These are phyloP conservation scores for Debaryomyces psychrophilus DNA, from an alignment of 1,139 yeast species.

Conservation along the genomic window DNA sequence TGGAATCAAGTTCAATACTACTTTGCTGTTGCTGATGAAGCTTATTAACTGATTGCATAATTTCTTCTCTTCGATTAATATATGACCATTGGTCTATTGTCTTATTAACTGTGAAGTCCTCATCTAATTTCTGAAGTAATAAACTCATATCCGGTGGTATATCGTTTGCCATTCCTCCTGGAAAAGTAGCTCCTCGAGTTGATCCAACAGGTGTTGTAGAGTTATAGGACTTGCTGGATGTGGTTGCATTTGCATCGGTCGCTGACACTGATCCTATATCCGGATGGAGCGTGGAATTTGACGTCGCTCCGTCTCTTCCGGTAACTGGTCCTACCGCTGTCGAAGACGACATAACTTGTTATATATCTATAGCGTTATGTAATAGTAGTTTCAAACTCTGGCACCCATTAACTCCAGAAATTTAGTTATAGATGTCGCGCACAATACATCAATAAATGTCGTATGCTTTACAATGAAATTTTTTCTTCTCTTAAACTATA, in stretches of 20 bases:
- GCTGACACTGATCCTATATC: conserved; percentile 30
- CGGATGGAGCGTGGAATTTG: conserved; percentile 21
- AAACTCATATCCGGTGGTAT: conserved; percentile 53
- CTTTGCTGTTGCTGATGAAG: conserved; percentile 41
- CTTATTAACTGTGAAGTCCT: conserved; percentile 45
- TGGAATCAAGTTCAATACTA: conserved; percentile 35
- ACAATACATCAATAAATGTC: neutral
- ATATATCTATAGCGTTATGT: neutral
- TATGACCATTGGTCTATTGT: conserved; percentile 54
- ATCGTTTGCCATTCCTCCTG: conserved; percentile 27
- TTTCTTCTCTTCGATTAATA: conserved; percentile 50
- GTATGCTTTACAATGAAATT: conserved; percentile 2
- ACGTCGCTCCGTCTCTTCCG: conserved; percentile 23
- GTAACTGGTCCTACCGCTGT: conserved; percentile 23
- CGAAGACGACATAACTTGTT: conserved; percentile 11
- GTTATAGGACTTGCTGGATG: conserved; percentile 19
- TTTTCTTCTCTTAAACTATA: neutral
- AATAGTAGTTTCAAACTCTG: neutral
- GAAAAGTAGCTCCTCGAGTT: conserved; percentile 18
- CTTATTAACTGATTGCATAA: conserved; percentile 42
- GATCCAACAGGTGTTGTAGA: conserved; percentile 14
- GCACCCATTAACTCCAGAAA: neutral
- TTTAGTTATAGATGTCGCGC: too few relatives aligned
- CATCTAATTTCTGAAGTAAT: conserved; percentile 46
- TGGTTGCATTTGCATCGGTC: conserved; percentile 27